These are phyloP conservation scores for Globisporangium spinosum DNA, from an alignment of 352 stramenopile genomes.

Conservation along the genomic window DNA sequence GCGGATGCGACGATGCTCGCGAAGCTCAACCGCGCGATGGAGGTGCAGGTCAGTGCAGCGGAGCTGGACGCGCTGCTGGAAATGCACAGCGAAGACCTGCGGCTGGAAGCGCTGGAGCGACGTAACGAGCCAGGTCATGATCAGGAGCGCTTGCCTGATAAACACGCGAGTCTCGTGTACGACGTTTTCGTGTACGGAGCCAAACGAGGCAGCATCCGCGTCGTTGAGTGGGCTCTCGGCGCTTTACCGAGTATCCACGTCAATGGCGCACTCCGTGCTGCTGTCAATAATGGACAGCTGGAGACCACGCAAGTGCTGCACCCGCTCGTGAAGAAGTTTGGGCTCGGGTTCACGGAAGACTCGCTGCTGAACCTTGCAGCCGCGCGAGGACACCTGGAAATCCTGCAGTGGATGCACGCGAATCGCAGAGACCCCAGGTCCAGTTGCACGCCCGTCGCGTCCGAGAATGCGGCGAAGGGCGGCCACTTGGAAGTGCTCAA, in stretches of 20 bases:
- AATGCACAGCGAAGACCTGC: not conserved
- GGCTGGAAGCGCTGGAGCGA: conserved; percentile 8
- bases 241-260: conserved; percentile 1
- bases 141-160: not conserved
- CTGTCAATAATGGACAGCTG: conserved; percentile 10
- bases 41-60: not conserved
- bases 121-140: not conserved
- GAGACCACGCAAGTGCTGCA: conserved; percentile 2
- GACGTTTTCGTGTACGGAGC: conserved; percentile 14
- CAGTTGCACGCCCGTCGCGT: conserved; percentile 1
- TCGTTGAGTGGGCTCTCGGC: conserved; percentile 7
- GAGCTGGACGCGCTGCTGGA: conserved; percentile 8
- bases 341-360: conserved; percentile 13
- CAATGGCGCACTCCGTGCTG: conserved; percentile 12
- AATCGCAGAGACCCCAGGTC: not conserved
- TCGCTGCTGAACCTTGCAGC: conserved; percentile 11
- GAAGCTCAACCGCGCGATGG: conserved; percentile 11
- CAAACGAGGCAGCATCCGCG: conserved; percentile 5
- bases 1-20: conserved; percentile 8
- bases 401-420: conserved; percentile 14
- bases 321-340: conserved; percentile 9
- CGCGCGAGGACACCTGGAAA: conserved; percentile 8
- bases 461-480: conserved; percentile 7
- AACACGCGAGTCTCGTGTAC: conserved; percentile 8
- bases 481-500: conserved; percentile 5